A percentile compares a stretch with the other conserved stretches of the same genome.
Conservation (phyloP, 495 filamentous ascomycete genomes). For the Podospora australis region DNA sequence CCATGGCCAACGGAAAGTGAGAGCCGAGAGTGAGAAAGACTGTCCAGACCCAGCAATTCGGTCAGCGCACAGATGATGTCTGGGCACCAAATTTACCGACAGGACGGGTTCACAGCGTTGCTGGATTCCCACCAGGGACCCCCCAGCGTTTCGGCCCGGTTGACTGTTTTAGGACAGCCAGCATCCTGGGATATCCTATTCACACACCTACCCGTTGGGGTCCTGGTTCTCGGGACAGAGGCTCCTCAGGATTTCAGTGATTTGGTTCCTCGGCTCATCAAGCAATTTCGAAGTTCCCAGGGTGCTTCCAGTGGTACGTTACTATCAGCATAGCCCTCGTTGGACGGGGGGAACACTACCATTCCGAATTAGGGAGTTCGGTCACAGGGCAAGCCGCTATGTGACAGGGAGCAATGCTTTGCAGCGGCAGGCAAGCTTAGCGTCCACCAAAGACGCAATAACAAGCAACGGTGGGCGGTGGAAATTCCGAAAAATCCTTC, state of each 20-base stretch:
- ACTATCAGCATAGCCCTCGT: too few species aligned
- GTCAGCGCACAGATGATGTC: conserved; percentile 13
- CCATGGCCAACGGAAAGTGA: neutral
- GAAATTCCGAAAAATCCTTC: conserved; percentile 19
- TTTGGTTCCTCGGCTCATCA: too few species aligned
- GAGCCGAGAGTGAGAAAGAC: neutral
- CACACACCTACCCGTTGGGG: too few species aligned
- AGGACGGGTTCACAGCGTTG: conserved; percentile 14
- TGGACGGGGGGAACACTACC: too few species aligned
- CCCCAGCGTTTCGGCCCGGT: conserved; percentile 21
- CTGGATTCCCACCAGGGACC: conserved; percentile 11
- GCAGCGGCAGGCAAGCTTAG: conserved; percentile 7
- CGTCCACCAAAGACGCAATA: conserved; percentile 5
- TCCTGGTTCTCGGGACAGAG: too few species aligned
- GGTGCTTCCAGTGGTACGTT: too few species aligned
- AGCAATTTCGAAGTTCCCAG: too few species aligned
- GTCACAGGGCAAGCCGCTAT: neutral
- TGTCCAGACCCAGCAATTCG: conserved; percentile 6
- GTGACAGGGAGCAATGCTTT: conserved; percentile 14
- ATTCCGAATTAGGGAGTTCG: neutral
- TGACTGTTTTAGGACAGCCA: conserved; percentile 2
- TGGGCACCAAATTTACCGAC: conserved; percentile 19
- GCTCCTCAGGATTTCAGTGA: too few species aligned
- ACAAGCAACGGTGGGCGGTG: conserved; percentile 1
- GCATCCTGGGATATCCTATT: neutral